These are phyloP conservation scores for Sphagnum magellanicum DNA, from an alignment of 228 moss, liverwort and hornwort genomes.

Conservation along the genomic window DNA sequence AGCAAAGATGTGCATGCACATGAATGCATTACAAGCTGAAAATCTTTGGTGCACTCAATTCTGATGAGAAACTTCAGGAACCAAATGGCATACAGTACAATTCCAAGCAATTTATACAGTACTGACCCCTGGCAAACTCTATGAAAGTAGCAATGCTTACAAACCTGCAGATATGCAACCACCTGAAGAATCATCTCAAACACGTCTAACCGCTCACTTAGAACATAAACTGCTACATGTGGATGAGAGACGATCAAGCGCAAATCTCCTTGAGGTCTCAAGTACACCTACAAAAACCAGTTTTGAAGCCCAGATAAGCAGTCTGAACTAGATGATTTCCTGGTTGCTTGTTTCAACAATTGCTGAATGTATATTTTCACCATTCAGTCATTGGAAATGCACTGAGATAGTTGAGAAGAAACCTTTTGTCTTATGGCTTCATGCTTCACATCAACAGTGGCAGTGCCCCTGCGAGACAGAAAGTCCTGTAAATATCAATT, in stretches of 20 bases:
- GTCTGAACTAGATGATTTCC: neutral
- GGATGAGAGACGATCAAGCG: slow-evolving; percentile 75
- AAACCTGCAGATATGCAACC: slow-evolving; percentile 77
- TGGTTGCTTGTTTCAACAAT: neutral
- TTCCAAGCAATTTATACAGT: neutral
- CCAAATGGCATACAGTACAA: neutral
- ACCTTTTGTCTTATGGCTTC: slow-evolving; percentile 25
- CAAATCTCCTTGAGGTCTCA: slow-evolving; percentile 85
- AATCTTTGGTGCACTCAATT: neutral
- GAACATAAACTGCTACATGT: slow-evolving; percentile 57
- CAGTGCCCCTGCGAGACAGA: no score
- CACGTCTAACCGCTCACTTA: slow-evolving; percentile 65
- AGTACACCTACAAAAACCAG: slow-evolving; percentile 58
- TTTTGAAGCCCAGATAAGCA: neutral
- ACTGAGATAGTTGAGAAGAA: neutral
- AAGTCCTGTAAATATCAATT: no score
- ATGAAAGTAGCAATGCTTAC: neutral
- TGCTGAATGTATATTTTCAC: no score
- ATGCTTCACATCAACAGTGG: slow-evolving; percentile 11
- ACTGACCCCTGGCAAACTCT: neutral
- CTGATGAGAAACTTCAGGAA: neutral
- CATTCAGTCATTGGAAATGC: no score
- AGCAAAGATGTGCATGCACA: neutral
- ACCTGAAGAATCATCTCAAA: slow-evolving; percentile 60
- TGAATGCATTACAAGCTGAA: neutral